Percentiles rank a stretch among this genome's conserved stretches.
Evolutionary conservation across 768 basidiomycete species (phyloP).

Genomic region (Mycena crocata): DNA sequence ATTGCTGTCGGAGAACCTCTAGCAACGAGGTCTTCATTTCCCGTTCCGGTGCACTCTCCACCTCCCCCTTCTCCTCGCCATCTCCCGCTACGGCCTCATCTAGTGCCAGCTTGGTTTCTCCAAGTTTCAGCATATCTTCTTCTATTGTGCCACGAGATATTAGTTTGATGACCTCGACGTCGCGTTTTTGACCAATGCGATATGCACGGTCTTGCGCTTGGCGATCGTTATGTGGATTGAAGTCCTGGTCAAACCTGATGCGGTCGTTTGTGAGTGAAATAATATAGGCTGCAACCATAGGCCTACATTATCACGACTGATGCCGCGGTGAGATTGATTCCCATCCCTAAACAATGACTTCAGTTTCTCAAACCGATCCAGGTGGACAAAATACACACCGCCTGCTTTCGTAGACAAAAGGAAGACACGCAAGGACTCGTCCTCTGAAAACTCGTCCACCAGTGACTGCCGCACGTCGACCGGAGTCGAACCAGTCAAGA

Average conservation of each 20-base stretch:
- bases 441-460: slow-evolving; percentile 95
- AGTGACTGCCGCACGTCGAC: slow-evolving; percentile 94
- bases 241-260: slow-evolving; percentile 93
- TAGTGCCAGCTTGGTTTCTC: slow-evolving; percentile 89
- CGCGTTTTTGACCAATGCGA: slow-evolving; percentile 93
- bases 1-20: slow-evolving; percentile 84
- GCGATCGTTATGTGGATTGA: slow-evolving; percentile 97
- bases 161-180: slow-evolving; percentile 95
- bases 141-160: slow-evolving; percentile 94
- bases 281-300: neutral
- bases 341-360: slow-evolving; percentile 70
- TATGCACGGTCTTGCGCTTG: slow-evolving; percentile 99
- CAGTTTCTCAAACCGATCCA: neutral
- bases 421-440: slow-evolving; percentile 89
- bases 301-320: slow-evolving; percentile 92
- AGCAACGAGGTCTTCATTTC: slow-evolving; percentile 91
- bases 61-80: slow-evolving; percentile 61
- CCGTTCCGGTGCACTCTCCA: slow-evolving; percentile 74
- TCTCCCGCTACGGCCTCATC: slow-evolving; percentile 95
- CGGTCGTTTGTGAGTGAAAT: slow-evolving; percentile 16
- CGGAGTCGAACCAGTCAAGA: slow-evolving; percentile 93
- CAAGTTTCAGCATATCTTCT: slow-evolving; percentile 94
- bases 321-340: slow-evolving; percentile 96
- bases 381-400: slow-evolving; percentile 47
- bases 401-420: slow-evolving; percentile 93